A percentile compares a stretch with the other conserved stretches of the same genome.
These are phyloP conservation scores for Nitzschia sp. DNA, from an alignment of 108 stramenopile genomes.

Conservation along the genomic window DNA sequence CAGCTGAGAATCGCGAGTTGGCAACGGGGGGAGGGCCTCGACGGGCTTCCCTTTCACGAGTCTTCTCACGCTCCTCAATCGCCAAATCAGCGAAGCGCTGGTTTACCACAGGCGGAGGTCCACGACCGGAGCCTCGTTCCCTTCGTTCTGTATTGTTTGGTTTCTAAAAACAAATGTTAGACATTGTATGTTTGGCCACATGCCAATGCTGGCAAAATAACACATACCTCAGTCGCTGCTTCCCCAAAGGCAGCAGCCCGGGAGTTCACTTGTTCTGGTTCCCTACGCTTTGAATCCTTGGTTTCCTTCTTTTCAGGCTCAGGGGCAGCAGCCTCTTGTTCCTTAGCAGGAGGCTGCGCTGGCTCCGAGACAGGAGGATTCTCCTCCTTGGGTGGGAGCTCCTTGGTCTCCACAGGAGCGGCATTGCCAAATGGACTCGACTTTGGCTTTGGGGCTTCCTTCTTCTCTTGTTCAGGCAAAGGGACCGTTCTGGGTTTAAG, in stretches of 20 bases:
- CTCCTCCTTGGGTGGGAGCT: slow-evolving; percentile 1
- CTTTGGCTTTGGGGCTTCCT: slow-evolving; percentile 18
- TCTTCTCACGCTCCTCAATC: slow-evolving; percentile 39
- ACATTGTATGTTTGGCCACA: neutral
- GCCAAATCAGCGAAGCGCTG: slow-evolving; percentile 60
- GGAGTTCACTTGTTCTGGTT: slow-evolving; percentile 70
- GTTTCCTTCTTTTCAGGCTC: slow-evolving; percentile 18
- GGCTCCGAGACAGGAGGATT: slow-evolving; percentile 7
- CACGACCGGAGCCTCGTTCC: slow-evolving; percentile 28
- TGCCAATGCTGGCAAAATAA: neutral
- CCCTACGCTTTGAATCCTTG: slow-evolving; percentile 32
- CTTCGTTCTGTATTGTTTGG: slow-evolving; percentile 8
- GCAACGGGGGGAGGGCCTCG: slow-evolving; percentile 60
- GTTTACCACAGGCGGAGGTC: slow-evolving; percentile 45
- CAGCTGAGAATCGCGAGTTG: slow-evolving; percentile 69
- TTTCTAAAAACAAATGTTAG: slow-evolving; percentile 32
- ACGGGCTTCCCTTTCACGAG: slow-evolving; percentile 30
- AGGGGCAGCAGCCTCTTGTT: slow-evolving; percentile 13
- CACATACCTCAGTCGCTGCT: slow-evolving; percentile 51
- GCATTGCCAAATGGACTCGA: neutral
- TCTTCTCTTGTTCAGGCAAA: slow-evolving; percentile 7
- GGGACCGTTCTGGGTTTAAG: slow-evolving; percentile 47
- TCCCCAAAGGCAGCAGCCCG: slow-evolving; percentile 65
- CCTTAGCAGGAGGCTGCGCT: slow-evolving; percentile 22
- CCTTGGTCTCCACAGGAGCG: neutral